Base-by-base conservation (phyloP, 768 basidiomycete species). In the Suillus paluster region DNA sequence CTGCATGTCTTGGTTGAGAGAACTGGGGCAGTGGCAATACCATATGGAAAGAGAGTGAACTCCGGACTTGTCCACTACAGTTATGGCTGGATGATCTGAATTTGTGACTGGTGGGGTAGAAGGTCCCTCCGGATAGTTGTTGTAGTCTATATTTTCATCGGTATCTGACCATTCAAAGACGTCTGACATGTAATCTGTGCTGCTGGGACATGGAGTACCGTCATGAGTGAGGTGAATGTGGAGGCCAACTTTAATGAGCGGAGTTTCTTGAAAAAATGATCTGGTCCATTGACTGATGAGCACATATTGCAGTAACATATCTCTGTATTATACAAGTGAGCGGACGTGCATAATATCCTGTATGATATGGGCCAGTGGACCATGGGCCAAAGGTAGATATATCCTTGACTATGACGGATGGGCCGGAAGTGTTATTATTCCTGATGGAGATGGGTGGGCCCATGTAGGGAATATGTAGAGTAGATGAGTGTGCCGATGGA, bases 101-200 rank as follows among this genome's bases (percentile, higher is more conserved):
- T 30, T 10, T 17, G 17, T 50, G 19, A 50, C 10, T 5, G 17
- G 48, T 50, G 27, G 27, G 30, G 30, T 30, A 17, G 17, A 50
- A 30, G 48, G 17, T 27, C 27, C 48, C 48, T 50, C 48, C 1
- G 4, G 48, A 50, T 50, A 50, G 11, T 50, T 5, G 10, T n/a
- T n/a, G n/a, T n/a, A n/a, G n/a, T 50, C 17, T n/a, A 50, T 30
- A 50, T 50, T 30, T 19, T 50, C 48, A 30, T 50, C 27, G 5
- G 48, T 50, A 30, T 50, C 48, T 50, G 48, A 50, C 48, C 27
- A 50, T 50, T 50, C 17, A 50, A 50, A 30, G 17, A 50, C 4
- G 17, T 50, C 48, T 19, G 48, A 50, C 30, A 17, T 10, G 17
- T 50, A 50, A 19, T 50, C 27, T 8, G 27, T 48, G 46, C 46